Conservation (phyloP, 1,284 basidiomycete genomes). For the Leccinum holopus region DNA sequence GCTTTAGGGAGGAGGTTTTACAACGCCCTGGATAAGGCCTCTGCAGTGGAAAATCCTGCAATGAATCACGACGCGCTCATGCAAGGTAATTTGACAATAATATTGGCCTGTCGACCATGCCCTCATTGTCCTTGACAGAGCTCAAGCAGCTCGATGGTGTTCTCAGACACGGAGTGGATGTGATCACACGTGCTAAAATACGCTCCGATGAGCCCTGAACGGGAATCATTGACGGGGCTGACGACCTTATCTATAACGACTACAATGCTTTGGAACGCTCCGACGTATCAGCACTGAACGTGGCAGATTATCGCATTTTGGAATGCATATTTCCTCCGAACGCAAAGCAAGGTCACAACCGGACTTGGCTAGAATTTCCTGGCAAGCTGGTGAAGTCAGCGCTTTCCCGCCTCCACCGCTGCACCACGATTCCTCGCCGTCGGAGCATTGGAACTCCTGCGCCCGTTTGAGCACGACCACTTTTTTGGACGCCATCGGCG, state of each 20-base stretch:
- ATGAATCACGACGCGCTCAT: slow-evolving; percentile 52
- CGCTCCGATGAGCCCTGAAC: not conserved
- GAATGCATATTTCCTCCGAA: too few relatives aligned
- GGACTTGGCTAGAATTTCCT: too few relatives aligned
- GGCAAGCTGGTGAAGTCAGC: too few relatives aligned
- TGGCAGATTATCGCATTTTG: slow-evolving; percentile 29
- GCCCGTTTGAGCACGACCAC: slow-evolving; percentile 77
- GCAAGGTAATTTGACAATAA: slow-evolving; percentile 45
- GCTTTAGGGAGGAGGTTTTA: slow-evolving; percentile 52
- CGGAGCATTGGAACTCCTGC: slow-evolving; percentile 63
- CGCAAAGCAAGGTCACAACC: too few relatives aligned
- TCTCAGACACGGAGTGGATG: too few relatives aligned
- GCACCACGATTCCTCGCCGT: slow-evolving; percentile 50
- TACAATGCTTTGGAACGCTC: slow-evolving; percentile 64
- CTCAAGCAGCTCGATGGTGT: too few relatives aligned
- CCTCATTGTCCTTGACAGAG: too few relatives aligned
- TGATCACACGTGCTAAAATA: too few relatives aligned
- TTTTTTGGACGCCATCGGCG: slow-evolving; percentile 81
- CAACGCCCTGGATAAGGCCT: slow-evolving; percentile 55
- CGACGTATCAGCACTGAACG: slow-evolving; percentile 79
- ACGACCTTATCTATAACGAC: slow-evolving; percentile 55
- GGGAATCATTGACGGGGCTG: not conserved
- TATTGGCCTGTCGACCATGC: too few relatives aligned
- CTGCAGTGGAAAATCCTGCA: slow-evolving; percentile 55
- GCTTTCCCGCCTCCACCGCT: slow-evolving; percentile 36